Percentiles rank a stretch among this genome's conserved stretches.
phyloP scores from a whole-genome alignment of 75 land plant species.

The Cryptomeria japonica region DNA sequence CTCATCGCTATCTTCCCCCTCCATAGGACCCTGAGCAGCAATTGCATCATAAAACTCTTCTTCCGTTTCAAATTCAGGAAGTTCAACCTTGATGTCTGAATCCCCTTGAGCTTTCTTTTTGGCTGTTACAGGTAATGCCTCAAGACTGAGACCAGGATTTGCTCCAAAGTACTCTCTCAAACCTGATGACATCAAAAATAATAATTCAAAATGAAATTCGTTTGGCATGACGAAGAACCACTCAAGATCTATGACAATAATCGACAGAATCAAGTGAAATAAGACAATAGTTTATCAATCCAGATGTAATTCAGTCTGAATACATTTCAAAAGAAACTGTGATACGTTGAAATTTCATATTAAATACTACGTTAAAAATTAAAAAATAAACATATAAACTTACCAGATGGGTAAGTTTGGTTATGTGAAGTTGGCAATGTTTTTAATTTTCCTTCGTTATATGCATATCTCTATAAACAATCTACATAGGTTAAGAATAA shows the following conservation, averaged over 20 bases:
- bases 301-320: neutral
- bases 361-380: neutral
- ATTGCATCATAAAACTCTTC: conserved; percentile 96
- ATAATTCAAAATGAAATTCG: neutral
- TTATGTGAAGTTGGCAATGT: neutral
- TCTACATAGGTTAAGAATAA: too few relatives aligned
- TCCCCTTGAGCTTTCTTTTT: conserved; percentile 24
- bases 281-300: neutral
- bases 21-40: conserved; percentile 52
- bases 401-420: neutral
- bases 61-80: conserved; percentile 37
- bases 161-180: conserved; percentile 85
- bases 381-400: too few relatives aligned
- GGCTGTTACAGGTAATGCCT: conserved; percentile 24
- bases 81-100: conserved; percentile 30
- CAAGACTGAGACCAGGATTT: conserved; percentile 50
- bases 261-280: neutral
- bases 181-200: conserved; percentile 38
- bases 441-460: neutral
- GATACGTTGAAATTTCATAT: neutral
- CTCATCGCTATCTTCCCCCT: conserved; percentile 77
- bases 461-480: neutral
- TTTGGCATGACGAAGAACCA: neutral
- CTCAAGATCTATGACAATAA: neutral
- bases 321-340: neutral